Conservation (phyloP, 768 basidiomycete species). For the Hygrophoropsis aurantiaca region DNA sequence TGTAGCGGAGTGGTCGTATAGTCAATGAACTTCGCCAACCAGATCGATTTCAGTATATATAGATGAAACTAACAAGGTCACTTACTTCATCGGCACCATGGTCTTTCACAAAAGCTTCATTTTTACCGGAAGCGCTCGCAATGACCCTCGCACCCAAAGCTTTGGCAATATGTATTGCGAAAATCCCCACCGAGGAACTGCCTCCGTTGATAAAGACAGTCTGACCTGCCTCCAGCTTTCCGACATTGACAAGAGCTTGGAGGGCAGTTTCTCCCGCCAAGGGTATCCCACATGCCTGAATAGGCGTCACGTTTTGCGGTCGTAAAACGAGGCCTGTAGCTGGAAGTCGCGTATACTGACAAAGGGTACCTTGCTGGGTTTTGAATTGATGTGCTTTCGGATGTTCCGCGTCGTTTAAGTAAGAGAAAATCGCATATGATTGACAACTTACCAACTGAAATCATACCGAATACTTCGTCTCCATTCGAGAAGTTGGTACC, state of each 20-base stretch:
- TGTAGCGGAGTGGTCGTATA: constrained; percentile 55
- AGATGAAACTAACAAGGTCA: not conserved
- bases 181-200: constrained; percentile 64
- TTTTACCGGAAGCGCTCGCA: constrained; percentile 59
- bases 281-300: constrained; percentile 60
- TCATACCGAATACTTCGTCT: constrained; percentile 63
- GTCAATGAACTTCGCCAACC: constrained; percentile 49
- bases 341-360: constrained; percentile 54
- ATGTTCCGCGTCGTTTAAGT: not conserved
- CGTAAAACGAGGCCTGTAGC: constrained; percentile 28
- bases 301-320: constrained; percentile 50
- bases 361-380: constrained; percentile 54
- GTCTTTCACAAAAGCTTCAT: constrained; percentile 53
- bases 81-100: constrained; percentile 68
- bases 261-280: constrained; percentile 62
- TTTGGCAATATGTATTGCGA: constrained; percentile 75
- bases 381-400: constrained; percentile 29
- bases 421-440: not conserved
- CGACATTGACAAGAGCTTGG: constrained; percentile 48
- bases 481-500: constrained; percentile 53
- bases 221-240: constrained; percentile 55
- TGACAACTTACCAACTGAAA: constrained; percentile 35
- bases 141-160: constrained; percentile 56
- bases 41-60: not conserved
- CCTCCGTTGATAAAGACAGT: constrained; percentile 71